phyloP scores from a whole-genome alignment of 192 early-diverging fungal species.

The Globomyces pollinis-pini region DNA sequence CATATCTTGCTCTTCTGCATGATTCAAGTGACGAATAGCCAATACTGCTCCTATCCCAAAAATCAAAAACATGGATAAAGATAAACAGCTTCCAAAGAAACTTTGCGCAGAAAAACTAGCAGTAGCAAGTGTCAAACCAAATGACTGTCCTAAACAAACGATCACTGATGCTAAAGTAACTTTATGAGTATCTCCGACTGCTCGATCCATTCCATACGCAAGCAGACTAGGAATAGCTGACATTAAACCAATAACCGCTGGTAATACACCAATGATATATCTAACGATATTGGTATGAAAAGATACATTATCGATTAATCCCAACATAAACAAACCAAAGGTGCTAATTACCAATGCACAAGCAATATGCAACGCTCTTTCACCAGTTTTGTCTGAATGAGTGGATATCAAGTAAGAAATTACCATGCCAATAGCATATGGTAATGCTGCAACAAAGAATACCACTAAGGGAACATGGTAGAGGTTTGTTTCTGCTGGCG shows the following conservation, averaged over 20 bases:
- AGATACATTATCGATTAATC: slow-evolving; percentile 3
- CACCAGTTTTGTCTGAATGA: slow-evolving; percentile 21
- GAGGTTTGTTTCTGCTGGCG: slow-evolving; percentile 2
- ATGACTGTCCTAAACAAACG: not conserved
- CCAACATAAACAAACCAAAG: slow-evolving; percentile 19
- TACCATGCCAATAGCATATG: slow-evolving; percentile 11
- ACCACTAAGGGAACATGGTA: slow-evolving; percentile 5
- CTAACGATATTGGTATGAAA: not conserved
- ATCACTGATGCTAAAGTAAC: slow-evolving; percentile 6
- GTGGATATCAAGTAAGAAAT: not conserved
- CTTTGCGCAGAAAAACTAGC: slow-evolving; percentile 2
- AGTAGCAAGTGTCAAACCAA: not conserved
- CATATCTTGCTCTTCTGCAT: slow-evolving; percentile 20
- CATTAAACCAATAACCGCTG: slow-evolving; percentile 17
- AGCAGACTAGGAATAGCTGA: slow-evolving; percentile 19
- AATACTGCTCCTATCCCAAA: not conserved
- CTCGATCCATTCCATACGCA: slow-evolving; percentile 20
- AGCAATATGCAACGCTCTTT: slow-evolving; percentile 18
- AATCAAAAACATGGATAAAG: not conserved
- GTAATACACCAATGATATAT: slow-evolving; percentile 21
- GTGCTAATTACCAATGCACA: slow-evolving; percentile 10
- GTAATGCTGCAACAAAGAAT: slow-evolving; percentile 12
- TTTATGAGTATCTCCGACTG: slow-evolving; percentile 4
- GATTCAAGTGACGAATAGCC: slow-evolving; percentile 13
- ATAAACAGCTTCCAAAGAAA: not conserved